A percentile compares a stretch with the other conserved stretches of the same genome.
Conservation (phyloP, 2,329 filamentous ascomycete genomes). For the Stagonosporopsis tanaceti region DNA sequence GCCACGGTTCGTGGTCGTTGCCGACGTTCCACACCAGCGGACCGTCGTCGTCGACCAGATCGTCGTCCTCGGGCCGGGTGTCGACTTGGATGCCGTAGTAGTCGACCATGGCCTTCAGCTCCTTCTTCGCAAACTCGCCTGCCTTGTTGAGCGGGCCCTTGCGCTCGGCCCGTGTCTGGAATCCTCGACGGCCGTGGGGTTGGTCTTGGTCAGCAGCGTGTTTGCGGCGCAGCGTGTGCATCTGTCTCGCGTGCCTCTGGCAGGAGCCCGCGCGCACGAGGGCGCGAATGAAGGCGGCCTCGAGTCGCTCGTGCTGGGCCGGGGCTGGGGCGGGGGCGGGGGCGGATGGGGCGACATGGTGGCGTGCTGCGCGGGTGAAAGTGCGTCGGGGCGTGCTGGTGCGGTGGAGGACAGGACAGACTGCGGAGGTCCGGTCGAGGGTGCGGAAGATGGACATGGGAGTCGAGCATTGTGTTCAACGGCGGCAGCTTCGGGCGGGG, state of each 20-base stretch:
- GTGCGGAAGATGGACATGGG: conserved; percentile 70
- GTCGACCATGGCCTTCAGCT: conserved; percentile 59
- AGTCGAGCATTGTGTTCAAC: conserved; percentile 65
- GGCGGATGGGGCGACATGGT: conserved; percentile 14
- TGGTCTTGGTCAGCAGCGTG: conserved; percentile 1
- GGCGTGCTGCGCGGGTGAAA: conserved; percentile 31
- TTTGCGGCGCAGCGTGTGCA: background rate
- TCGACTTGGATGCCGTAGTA: conserved; percentile 52
- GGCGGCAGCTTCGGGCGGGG: conserved; percentile 23
- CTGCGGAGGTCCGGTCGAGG: conserved; percentile 61
- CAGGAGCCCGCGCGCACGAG: conserved; percentile 58
- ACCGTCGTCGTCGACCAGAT: conserved; percentile 37
- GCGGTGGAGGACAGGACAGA: conserved; percentile 40
- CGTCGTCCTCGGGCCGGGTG: conserved; percentile 34
- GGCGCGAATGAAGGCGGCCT: too few relatives aligned
- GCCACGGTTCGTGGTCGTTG: conserved; percentile 45
- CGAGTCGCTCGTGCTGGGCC: too few relatives aligned
- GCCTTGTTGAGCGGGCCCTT: conserved; percentile 33
- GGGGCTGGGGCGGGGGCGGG: too few relatives aligned
- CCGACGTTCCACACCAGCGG: conserved; percentile 44
- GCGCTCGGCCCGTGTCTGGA: conserved; percentile 16
- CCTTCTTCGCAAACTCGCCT: conserved; percentile 50
- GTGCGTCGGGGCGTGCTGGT: conserved; percentile 19
- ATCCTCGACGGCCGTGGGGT: conserved; percentile 15
- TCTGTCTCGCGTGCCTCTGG: conserved; percentile 55